Conservation (phyloP, 306 rosid species). For the Acacia acuminata region DNA sequence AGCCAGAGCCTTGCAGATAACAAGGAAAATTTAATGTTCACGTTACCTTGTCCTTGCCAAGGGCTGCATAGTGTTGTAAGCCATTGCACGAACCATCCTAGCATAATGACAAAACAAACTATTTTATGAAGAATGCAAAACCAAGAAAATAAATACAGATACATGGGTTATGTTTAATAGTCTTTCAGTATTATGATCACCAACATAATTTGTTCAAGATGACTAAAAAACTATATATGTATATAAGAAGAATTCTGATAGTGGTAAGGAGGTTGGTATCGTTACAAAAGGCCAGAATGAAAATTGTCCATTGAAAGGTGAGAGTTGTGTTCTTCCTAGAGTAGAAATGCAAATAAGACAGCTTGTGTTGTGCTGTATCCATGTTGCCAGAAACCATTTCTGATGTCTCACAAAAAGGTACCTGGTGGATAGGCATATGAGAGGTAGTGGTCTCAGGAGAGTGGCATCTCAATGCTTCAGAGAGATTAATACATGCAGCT, state of each 20-base stretch:
- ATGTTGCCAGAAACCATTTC: conserved; percentile 19
- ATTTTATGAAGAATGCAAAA: conserved; percentile 1
- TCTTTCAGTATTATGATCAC: conserved; percentile 31
- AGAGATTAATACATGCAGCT: conserved; percentile 82
- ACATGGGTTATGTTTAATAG: conserved; percentile 6
- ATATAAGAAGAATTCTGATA: neutral
- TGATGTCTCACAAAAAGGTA: conserved; percentile 33
- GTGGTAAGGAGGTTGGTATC: neutral
- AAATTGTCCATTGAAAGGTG: conserved; percentile 12
- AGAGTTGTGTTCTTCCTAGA: neutral
- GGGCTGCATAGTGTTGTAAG: conserved; percentile 98
- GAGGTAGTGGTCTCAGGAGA: conserved; percentile 82
- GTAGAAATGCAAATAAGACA: neutral
- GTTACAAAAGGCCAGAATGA: conserved; percentile 11
- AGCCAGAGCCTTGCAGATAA: neutral
- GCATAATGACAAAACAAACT: conserved; percentile 30
- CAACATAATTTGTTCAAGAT: neutral
- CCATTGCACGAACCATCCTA: conserved; percentile 99
- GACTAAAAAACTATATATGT: neutral
- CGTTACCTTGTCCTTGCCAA: conserved; percentile 95
- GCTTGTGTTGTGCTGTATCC: too few species aligned
- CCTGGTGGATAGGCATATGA: conserved; percentile 92
- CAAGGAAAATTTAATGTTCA: neutral
- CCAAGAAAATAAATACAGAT: conserved; percentile 22
- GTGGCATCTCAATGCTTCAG: conserved; percentile 88